Evolutionary conservation across 192 early-diverging fungal genomes (phyloP), one percentile per base, ranked within the genome.

Genomic region (Phlyctochytrium bullatum): DNA sequence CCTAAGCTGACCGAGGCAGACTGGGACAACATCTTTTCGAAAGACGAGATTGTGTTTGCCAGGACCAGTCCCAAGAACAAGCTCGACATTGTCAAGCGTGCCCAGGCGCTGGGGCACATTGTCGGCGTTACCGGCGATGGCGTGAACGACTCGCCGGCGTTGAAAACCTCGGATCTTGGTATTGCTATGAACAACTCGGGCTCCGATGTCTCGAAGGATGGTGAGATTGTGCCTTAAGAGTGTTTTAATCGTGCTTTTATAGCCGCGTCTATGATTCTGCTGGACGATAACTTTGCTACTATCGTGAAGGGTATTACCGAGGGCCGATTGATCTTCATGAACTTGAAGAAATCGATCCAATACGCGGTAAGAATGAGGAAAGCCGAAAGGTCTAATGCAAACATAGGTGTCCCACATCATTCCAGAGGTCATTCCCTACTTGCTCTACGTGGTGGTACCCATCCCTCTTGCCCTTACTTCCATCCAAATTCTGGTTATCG

Each of bases 101-200:
- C 93, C 0, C 96, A 97, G 78, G 71, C 84, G 6, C 68, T 92
- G 66, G 95, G 94, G 16, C 93, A 97, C 74, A 96, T 97, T 75
- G 92, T 95, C 56, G 96, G 92, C 30, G 95, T 98, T 23, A 98
- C 95, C 1, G 96, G 96, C 62, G 94, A 97, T 74, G 93, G 93
- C 70, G 92, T 97, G 10, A 95, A 95, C 73, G 96, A 98, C 74
- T 89, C 93, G 6, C 90, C 95, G 27, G 95, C 95, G n/a, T 75
- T 98, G 16, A 96, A 95, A 76, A 94, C 92, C 79, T 94, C 95
- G 0, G 92, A 98, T 78, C 71, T 98, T 52, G 96, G 96, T 54
- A 97, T 98, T 79, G 90, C 95, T 24, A 98, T 98, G 96, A 95
- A 96, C 78, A 85, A 88, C 36, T 89, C 93, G 30, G 96, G 96